phyloP scores from a whole-genome alignment of 495 filamentous ascomycete species.

The Tuber borchii region DNA sequence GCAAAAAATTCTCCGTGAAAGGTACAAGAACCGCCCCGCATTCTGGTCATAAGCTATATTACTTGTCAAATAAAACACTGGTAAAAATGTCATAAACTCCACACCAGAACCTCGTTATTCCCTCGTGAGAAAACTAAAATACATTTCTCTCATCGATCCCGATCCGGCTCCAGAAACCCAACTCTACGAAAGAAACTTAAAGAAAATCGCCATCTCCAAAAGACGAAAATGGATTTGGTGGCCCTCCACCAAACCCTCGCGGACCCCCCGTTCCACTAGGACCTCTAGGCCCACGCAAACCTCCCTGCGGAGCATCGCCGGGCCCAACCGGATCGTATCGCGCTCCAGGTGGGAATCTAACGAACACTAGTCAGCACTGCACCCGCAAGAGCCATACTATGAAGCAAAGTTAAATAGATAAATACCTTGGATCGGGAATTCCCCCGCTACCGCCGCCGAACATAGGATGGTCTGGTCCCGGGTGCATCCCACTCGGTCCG shows the following conservation, averaged over 20 bases:
- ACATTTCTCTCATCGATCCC: background rate
- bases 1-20: background rate
- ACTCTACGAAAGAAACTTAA: slow-evolving; percentile 35
- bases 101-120: background rate
- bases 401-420: background rate
- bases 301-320: slow-evolving; percentile 53
- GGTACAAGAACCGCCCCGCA: background rate
- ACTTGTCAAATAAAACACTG: background rate
- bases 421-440: slow-evolving; percentile 54
- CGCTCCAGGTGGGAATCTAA: slow-evolving; percentile 53
- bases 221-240: slow-evolving; percentile 49
- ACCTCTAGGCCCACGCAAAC: slow-evolving; percentile 47
- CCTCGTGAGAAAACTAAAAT: background rate
- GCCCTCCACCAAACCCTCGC: slow-evolving; percentile 47
- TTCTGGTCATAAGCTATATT: background rate
- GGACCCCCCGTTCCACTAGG: slow-evolving; percentile 43
- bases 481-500: slow-evolving; percentile 74
- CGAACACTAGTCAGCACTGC: slow-evolving; percentile 35
- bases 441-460: slow-evolving; percentile 60
- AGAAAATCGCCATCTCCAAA: slow-evolving; percentile 66
- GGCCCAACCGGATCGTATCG: slow-evolving; percentile 81
- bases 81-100: background rate
- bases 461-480: slow-evolving; percentile 86
- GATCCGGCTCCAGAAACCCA: background rate
- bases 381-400: background rate